Percentiles rank a stretch among this genome's conserved stretches.
Conservation (phyloP, 768 basidiomycete genomes). For the Amanita polypyramis region DNA sequence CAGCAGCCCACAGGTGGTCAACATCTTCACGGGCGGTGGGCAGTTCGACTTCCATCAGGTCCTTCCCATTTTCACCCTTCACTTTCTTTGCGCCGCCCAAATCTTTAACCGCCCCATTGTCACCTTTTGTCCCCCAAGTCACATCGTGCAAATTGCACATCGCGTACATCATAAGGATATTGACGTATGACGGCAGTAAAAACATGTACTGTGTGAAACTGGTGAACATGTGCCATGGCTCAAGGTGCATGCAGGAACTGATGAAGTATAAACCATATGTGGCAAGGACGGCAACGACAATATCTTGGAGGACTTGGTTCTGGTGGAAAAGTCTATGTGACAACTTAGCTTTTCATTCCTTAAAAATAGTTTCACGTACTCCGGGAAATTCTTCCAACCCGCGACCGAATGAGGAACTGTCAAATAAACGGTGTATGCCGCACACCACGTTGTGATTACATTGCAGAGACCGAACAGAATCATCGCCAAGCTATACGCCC, state of each 20-base stretch:
- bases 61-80: conserved; percentile 76
- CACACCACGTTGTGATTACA: conserved; percentile 78
- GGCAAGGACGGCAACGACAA: conserved; percentile 68
- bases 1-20: conserved; percentile 78
- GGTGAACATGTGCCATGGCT: conserved; percentile 97
- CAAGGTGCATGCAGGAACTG: conserved; percentile 78
- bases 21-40: conserved; percentile 80
- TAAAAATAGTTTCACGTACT: conserved; percentile 28
- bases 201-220: conserved; percentile 90
- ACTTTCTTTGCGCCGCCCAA: conserved; percentile 87
- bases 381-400: conserved; percentile 64
- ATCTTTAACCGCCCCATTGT: conserved; percentile 81
- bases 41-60: conserved; percentile 78
- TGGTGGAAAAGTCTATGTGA: conserved; percentile 42
- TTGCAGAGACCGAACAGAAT: conserved; percentile 72
- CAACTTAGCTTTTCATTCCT: conserved; percentile 2
- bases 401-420: conserved; percentile 65
- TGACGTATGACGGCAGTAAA: conserved; percentile 67
- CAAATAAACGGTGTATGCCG: conserved; percentile 82
- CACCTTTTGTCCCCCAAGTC: conserved; percentile 89
- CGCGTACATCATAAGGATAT: conserved; percentile 90
- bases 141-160: conserved; percentile 92
- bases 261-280: conserved; percentile 82
- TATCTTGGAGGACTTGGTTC: conserved; percentile 70
- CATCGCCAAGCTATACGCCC: conserved; percentile 70